Conservation (phyloP, 2,329 filamentous ascomycete species). For the Ceratocystis diversiconidia region DNA sequence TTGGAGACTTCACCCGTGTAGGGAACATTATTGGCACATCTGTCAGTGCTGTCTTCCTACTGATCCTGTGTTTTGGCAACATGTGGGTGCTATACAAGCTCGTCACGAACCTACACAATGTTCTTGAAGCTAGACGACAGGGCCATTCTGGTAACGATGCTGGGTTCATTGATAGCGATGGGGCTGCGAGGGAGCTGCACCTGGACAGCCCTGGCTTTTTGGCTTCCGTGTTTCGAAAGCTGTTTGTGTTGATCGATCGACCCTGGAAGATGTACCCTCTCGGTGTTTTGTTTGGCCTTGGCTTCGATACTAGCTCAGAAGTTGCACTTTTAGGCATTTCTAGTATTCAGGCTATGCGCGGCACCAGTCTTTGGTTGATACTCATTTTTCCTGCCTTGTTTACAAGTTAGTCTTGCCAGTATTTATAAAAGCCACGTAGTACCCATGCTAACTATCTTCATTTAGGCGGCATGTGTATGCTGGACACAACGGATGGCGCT, state of each 20-base stretch:
- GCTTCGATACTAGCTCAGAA: slow-evolving; percentile 91
- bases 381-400: slow-evolving; percentile 83
- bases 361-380: slow-evolving; percentile 87
- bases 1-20: slow-evolving; percentile 63
- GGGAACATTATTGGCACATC: slow-evolving; percentile 83
- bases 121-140: slow-evolving; percentile 35
- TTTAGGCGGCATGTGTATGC: slow-evolving; percentile 76
- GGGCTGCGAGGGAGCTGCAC: slow-evolving; percentile 39
- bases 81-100: slow-evolving; percentile 72
- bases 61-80: slow-evolving; percentile 72
- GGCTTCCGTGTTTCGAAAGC: slow-evolving; percentile 52
- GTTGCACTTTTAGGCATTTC: slow-evolving; percentile 84
- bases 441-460: background rate
- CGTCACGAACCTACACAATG: slow-evolving; percentile 48
- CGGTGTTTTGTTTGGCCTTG: slow-evolving; percentile 76
- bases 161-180: slow-evolving; percentile 23
- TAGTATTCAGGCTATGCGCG: slow-evolving; percentile 69
- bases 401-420: slow-evolving; percentile 42
- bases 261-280: slow-evolving; percentile 96
- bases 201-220: slow-evolving; percentile 68
- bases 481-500: slow-evolving; percentile 85
- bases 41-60: slow-evolving; percentile 69
- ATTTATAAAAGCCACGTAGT: background rate
- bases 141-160: slow-evolving; percentile 22
- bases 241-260: slow-evolving; percentile 60